phyloP scores from a whole-genome alignment of 148 eudicot genomes.

The Cornus kousa region DNA sequence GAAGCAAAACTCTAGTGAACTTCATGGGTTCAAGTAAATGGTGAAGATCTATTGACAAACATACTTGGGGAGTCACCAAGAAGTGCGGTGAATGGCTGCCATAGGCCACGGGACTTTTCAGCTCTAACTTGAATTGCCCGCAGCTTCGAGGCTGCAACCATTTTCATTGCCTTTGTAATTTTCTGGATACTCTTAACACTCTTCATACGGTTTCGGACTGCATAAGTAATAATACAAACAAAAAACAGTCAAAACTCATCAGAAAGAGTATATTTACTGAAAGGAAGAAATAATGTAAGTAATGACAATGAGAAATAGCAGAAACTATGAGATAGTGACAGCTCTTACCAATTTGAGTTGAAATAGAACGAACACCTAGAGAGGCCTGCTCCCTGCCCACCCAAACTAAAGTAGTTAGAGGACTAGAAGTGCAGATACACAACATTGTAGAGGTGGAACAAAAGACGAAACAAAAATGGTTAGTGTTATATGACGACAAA shows the following conservation, averaged over 20 bases:
- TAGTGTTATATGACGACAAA: background rate
- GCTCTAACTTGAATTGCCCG: conserved; percentile 83
- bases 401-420: conserved; percentile 5
- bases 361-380: conserved; percentile 70
- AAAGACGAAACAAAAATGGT: background rate
- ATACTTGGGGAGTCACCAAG: conserved; percentile 95
- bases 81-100: conserved; percentile 99
- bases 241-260: background rate
- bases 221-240: conserved; percentile 18
- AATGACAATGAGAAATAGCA: background rate
- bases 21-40: background rate
- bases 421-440: conserved; percentile 3
- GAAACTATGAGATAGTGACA: background rate
- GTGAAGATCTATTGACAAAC: conserved; percentile 17
- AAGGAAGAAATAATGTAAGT: background rate
- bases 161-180: conserved; percentile 99
- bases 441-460: background rate
- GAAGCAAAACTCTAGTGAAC: conserved; percentile 2
- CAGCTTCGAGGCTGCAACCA: conserved; percentile 99
- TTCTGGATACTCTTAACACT: conserved; percentile 96
- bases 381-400: conserved; percentile 64
- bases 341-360: conserved; percentile 82
- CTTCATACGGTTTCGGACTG: conserved; percentile 97
- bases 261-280: background rate
- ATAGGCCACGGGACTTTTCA: conserved; percentile 95